These are phyloP conservation scores for Pneumocystis wakefieldiae DNA, from an alignment of 1,139 yeast species.

Conservation along the genomic window DNA sequence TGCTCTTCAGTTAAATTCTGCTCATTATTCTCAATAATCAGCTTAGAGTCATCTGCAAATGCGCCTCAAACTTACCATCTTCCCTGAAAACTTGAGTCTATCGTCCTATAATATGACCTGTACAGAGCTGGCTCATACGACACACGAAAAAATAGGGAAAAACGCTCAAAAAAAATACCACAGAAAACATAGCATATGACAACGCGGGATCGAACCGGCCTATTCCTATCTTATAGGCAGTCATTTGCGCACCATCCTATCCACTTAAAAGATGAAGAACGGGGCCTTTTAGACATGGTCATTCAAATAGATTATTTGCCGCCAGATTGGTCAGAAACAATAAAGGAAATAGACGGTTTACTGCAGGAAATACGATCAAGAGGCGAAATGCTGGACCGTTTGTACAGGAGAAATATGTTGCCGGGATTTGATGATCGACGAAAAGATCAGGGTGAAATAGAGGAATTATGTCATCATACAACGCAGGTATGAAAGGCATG, in stretches of 20 bases:
- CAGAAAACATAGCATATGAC: conserved; percentile 4
- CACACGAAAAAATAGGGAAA: neutral
- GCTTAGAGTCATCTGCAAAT: too few relatives aligned
- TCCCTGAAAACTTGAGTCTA: conserved; percentile 1
- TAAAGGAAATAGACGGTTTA: conserved; percentile 53
- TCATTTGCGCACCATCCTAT: conserved; percentile 26
- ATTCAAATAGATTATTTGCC: conserved; percentile 40
- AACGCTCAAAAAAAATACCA: neutral
- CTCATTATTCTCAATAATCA: conserved; percentile 38
- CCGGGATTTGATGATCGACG: conserved; percentile 75
- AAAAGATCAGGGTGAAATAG: conserved; percentile 44
- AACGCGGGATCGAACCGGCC: conserved; percentile 30
- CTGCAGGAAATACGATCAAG: conserved; percentile 36
- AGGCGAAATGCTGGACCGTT: conserved; percentile 42
- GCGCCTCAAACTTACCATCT: neutral
- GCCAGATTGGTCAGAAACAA: conserved; percentile 63
- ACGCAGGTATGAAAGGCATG: conserved; percentile 25
- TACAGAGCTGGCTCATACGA: neutral
- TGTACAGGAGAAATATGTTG: conserved; percentile 68
- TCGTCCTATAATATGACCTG: too few relatives aligned
- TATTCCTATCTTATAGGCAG: conserved; percentile 30
- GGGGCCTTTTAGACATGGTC: conserved; percentile 41
- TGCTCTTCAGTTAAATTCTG: conserved; percentile 80
- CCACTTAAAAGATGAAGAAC: conserved; percentile 38
- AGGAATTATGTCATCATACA: conserved; percentile 55